Evolutionary conservation across 768 basidiomycete species (phyloP), one percentile per base, ranked within the genome.

Genomic region (Phaeotremella fagi): DNA sequence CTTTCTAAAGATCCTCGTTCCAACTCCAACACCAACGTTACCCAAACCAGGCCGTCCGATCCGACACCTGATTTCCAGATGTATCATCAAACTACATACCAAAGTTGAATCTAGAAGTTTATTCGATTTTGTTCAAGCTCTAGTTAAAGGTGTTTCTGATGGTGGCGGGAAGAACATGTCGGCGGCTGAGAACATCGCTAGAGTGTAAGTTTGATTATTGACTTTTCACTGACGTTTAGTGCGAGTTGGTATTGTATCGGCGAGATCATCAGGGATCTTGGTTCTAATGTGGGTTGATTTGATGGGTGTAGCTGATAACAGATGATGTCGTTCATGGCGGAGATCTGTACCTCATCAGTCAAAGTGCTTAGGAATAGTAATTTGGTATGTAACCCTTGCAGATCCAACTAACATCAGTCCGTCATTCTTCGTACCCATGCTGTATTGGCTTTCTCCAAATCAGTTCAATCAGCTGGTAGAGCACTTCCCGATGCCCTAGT

Each of bases 241-340:
- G 87, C 90, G 11, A 84, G 88, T 2, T 84, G 90, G 68, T 88
- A 85, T 57, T 85, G 86, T 55, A 82, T 92, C 22, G 92, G 90
- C 2, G 90, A 94, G 70, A 74, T 97, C 6, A 97, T 97, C 87
- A 81, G 77, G 24, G 78, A 78, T 4, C 88, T 85, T 68, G 94
- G 94, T 3, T 79, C 84, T 3, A 88, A 95, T 77, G 90, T 87
- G 69, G 50, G 84, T 66, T 37, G 14, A 29, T 27, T 20, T 6
- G 47, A 12, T 33, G n/a, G 22, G 36, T 9, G 35, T 31, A 45
- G 44, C 29, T 31, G 16, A 25, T 27, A 45, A 1, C 58, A 98
- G 89, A 84, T 91, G 70, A 94, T 97, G 91, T 95, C 91, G 0
- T 86, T 91, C 62, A 86, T 92, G 83, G 81, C 85, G 25, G 94